phyloP scores from a whole-genome alignment of 495 filamentous ascomycete genomes.

The Podospora didyma region DNA sequence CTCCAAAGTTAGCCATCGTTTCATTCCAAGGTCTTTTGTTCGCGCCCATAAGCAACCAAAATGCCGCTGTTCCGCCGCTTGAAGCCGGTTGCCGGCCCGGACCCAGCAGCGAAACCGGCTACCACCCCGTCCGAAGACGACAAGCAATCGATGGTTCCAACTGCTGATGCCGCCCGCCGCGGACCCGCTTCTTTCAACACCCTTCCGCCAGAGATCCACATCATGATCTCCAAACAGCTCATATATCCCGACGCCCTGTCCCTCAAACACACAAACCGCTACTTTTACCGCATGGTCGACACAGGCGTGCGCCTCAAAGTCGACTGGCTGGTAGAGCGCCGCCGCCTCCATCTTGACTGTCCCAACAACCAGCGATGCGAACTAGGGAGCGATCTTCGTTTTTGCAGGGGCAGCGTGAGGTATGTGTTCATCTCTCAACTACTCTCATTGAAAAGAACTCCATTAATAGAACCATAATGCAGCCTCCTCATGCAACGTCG shows the following conservation, averaged over 20 bases:
- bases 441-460: background rate
- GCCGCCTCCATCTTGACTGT: slow-evolving; percentile 47
- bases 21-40: background rate
- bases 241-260: slow-evolving; percentile 56
- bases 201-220: slow-evolving; percentile 62
- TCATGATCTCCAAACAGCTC: slow-evolving; percentile 47
- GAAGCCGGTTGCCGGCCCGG: background rate
- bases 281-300: slow-evolving; percentile 61
- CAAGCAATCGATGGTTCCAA: too few relatives aligned
- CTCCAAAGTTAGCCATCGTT: background rate
- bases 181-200: slow-evolving; percentile 4
- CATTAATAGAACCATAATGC: background rate
- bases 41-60: background rate
- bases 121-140: background rate
- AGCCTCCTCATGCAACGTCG: slow-evolving; percentile 51
- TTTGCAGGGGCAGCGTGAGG: slow-evolving; percentile 50
- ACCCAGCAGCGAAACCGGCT: background rate
- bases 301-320: slow-evolving; percentile 64
- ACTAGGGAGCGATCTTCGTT: slow-evolving; percentile 47
- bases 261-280: slow-evolving; percentile 58
- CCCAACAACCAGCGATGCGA: slow-evolving; percentile 46
- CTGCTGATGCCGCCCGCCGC: too few relatives aligned
- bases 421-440: slow-evolving; percentile 21
- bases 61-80: background rate
- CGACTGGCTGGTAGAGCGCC: slow-evolving; percentile 61